Base-by-base conservation (phyloP, 169 alveolate genomes). In the Cryptosporidium parvum region DNA sequence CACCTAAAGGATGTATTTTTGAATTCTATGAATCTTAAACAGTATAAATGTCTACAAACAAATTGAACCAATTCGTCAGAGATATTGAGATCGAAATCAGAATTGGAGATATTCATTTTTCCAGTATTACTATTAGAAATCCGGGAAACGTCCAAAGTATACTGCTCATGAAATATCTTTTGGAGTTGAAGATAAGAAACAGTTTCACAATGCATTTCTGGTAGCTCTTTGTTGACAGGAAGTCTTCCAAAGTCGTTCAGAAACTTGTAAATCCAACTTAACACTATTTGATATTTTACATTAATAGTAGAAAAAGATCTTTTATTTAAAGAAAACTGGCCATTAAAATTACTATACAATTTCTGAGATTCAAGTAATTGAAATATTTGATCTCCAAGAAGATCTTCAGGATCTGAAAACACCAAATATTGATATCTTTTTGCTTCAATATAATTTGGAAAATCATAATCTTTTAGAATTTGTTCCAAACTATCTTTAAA, bases 131-230 rank as follows among this genome's bases (percentile, higher is more conserved):
- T 16, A 2, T 65, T 29, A 21, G 7, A 26, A n/a, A 80, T 1
- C 44, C 42, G 45, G 18, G 23, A 14, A 9, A 45, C 9, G 37
- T 80, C 89, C 23, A 21, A 18, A 62, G 18, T 6, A 51, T 18
- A 37, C 6, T 80, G 89, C 26, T 80, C 69, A 31, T 37, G 26
- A 80, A 62, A 80, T 26, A 80, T 59, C 53, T 59, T 48, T 7
- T 80, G 80, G 21, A 80, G 61, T 37, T 80, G 56, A 12, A 80
- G 70, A 23, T 62, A 80, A 10, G 75, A 0, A 33, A 44, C 18
- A 0, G 89, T 61, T 23, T 65, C 73, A 29, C 89, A 62, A 45
- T 59, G 4, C 62, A 80, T 80, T 59, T 80, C 89, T 44, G 89
- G 89, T 12, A 80, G 51, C 31, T 80, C 68, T 16, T 65, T 48